phyloP scores from a whole-genome alignment of 176 grass and related monocot species.

The Saccharum officinarum region DNA sequence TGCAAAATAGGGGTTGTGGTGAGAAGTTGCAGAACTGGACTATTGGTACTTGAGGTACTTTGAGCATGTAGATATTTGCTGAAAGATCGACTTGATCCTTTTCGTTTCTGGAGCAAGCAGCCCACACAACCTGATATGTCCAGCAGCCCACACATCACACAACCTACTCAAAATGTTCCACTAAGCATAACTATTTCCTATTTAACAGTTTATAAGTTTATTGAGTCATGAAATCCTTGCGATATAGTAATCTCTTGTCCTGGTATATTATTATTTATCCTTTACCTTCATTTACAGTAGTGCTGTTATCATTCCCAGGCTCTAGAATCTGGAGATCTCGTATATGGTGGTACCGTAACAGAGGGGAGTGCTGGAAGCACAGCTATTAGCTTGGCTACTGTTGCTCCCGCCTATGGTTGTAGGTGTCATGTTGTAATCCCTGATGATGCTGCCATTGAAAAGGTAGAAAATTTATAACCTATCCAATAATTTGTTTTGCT shows the following conservation, averaged over 20 bases:
- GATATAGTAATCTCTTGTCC: neutral
- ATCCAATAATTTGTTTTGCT: neutral
- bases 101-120: neutral
- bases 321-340: slow-evolving; percentile 67
- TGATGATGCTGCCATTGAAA: slow-evolving; percentile 93
- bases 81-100: neutral
- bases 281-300: slow-evolving; percentile 27
- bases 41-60: neutral
- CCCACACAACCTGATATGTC: neutral
- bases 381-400: slow-evolving; percentile 93
- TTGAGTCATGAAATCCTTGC: neutral
- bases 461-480: slow-evolving; percentile 48
- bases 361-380: slow-evolving; percentile 98
- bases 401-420: slow-evolving; percentile 86
- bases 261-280: neutral
- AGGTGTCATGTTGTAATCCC: slow-evolving; percentile 93
- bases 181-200: neutral
- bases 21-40: neutral
- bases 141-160: neutral
- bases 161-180: slow-evolving; percentile 3
- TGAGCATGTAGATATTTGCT: neutral
- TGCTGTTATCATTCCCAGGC: slow-evolving; percentile 46
- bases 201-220: neutral
- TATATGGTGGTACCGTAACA: slow-evolving; percentile 70
- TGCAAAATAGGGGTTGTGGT: neutral